Base-by-base conservation (phyloP, 1,284 basidiomycete genomes). In the Rhizopogon hawkerae region DNA sequence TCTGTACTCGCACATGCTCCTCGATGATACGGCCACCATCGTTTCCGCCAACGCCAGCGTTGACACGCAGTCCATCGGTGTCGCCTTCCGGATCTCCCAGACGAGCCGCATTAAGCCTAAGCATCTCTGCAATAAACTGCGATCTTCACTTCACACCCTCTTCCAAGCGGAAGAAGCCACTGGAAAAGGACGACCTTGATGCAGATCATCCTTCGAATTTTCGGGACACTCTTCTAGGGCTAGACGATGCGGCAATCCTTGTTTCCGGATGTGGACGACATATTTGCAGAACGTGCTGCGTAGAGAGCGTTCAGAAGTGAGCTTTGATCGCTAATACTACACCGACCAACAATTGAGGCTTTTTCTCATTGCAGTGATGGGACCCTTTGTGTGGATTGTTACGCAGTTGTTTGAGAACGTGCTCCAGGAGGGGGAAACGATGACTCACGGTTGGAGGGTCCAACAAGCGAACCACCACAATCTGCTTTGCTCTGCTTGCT, bases 341-440 rank as follows among this genome's bases (percentile, higher is more conserved):
- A 3, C 21, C 14, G 5, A 49, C 37, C 14, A n/a, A 13, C 9
- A 26, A 7, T 33, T 24, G 13, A 38, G 35, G 4, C 13, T 26
- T 39, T 38, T 47, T 24, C 38, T 10, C 23, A 41, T 45, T 42
- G 5, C 41, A 62, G 61, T 34, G 63, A 66, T 37, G 61, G 64
- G 31, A 64, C 65, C 43, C 14, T 66, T 47, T 62, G 61, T 33
- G 38, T 65, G 34, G 61, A 62, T 39, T 62, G 61, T 44, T 64
- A 65, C 38, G 56, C 58, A 18, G 38, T 55, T 10, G 52, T 62
- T 34, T 62, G 56, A 43, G 13, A 18, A 43, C 13, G 16, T 31
- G 26, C 26, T 42, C 14, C 29, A 42, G 39, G 11, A 42, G 11
- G n/a, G 16, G 16, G 29, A 31, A 31, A 9, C 16, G 21, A 13